Evolutionary conservation across 2,329 filamentous ascomycete genomes (phyloP), one percentile per base, ranked within the genome.

Genomic region (Calonectria naviculata): DNA sequence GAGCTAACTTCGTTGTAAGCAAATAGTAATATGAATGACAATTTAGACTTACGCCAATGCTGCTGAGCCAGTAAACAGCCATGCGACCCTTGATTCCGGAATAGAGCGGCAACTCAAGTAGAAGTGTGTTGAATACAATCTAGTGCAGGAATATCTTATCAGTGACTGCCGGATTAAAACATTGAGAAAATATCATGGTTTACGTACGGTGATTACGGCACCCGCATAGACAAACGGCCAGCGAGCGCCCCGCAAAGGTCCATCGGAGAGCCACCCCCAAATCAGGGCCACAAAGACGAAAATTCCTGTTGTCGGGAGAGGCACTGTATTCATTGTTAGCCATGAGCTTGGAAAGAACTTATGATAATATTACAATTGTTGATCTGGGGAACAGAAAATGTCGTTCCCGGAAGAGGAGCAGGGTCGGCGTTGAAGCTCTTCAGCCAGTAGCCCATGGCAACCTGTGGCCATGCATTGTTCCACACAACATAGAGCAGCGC

Each of bases 231-330:
- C 75, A 29, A 76, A 76, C 1, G 71, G 73, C 73, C 73, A 73
- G 4, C 73, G 69, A 24, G 42, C 21, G n/a, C 74, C 74, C 19
- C 62, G 49, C 10, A 73, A 1, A 2, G 68, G 71, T 1, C 74
- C 74, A 46, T 76, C 75, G 0, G 75, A 76, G 8, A 75, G 68
- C 74, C 74, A 76, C 0, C 26, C 74, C 75, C 75, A 76, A 5
- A 47, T 47, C 65, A 54, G 21, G 52, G 71, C 67, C 56, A 76
- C 67, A 1, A 71, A 66, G 5, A 76, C 69, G 9, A 76, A 74
- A n/a, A 74, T 75, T 13, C 49, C 75, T 2, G 69, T 75, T 0
- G 74, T 71, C 1, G 75, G 74, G 1, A 76, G 64, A 15, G 75
- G 75, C 17, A 73, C 73, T 74, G 21, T n/a, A 31, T 1, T 15